Conservation (phyloP, 805 yeast species). For the Saturnispora kantuleensis region DNA sequence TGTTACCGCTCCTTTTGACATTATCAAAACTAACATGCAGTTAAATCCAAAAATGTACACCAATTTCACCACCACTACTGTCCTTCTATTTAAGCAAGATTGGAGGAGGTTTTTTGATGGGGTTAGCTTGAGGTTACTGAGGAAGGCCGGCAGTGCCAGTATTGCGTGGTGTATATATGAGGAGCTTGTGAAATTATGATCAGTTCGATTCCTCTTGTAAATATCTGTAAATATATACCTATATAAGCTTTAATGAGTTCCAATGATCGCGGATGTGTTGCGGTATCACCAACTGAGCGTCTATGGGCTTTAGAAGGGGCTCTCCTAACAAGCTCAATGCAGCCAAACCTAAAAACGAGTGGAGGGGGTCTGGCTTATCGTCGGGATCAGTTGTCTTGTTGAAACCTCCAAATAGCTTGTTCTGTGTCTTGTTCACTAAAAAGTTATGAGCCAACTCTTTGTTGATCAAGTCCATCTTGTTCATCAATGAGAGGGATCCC, state of each 20-base stretch:
- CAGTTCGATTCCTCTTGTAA: neutral
- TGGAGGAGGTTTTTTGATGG: slow-evolving; percentile 67
- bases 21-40: slow-evolving; percentile 88
- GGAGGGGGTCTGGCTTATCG: slow-evolving; percentile 57
- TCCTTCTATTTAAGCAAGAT: slow-evolving; percentile 36
- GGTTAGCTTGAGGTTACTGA: slow-evolving; percentile 61
- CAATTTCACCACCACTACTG: slow-evolving; percentile 33
- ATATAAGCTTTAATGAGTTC: slow-evolving; percentile 8
- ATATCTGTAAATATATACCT: neutral
- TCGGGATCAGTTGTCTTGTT: slow-evolving; percentile 48
- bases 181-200: slow-evolving; percentile 50
- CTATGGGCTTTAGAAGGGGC: slow-evolving; percentile 9
- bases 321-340: slow-evolving; percentile 32
- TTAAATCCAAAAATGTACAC: slow-evolving; percentile 42
- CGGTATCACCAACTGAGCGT: slow-evolving; percentile 20
- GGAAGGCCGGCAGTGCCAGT: slow-evolving; percentile 89
- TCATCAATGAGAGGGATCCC: slow-evolving; percentile 44
- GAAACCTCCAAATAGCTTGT: slow-evolving; percentile 65
- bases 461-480: slow-evolving; percentile 26
- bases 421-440: slow-evolving; percentile 49
- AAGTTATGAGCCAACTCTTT: slow-evolving; percentile 29
- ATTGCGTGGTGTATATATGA: slow-evolving; percentile 97
- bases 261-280: slow-evolving; percentile 14
- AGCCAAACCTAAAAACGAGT: slow-evolving; percentile 53
- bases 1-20: slow-evolving; percentile 90